Evolutionary conservation across 768 basidiomycete genomes (phyloP), one percentile per base, ranked within the genome.

Genomic region (Clavaria fumosa): DNA sequence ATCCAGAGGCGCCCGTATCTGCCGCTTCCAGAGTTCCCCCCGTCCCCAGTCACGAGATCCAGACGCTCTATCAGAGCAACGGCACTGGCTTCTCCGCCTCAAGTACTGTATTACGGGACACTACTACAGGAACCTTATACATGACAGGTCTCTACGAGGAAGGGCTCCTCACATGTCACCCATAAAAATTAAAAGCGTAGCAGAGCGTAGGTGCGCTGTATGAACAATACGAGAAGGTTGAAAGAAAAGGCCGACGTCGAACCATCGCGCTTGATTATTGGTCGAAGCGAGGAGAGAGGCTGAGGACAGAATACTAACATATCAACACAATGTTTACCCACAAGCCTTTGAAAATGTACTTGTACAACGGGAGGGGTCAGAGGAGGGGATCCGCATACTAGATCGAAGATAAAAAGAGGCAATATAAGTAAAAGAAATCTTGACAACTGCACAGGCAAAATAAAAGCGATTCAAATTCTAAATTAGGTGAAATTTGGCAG

Each of bases 1-100:
- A 75, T 39, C 22, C 34, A 3, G 52, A 57, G 5, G 71, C 70
- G 3, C 72, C 74, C 0, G 49, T 69, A 26, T 63, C 76, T 0
- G 63, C 61, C 23, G 60, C 51, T 39, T 50, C 49, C 31, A 63
- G 67, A 32, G 61, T 66, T 1, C 50, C 61, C 1, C 46, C 50
- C 11, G 50, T 57, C 19, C 44, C 43, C 7, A 57, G 56, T 2
- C 58, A 66, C 46, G 60, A 62, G 23, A 38, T 80, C 21, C 60
- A 66, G 47, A 79, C 80, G 0, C 44, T 83, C n/a, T 82, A 78
- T 57, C 79, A 78, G 56, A 82, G 80, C 46, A 61, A 74, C 43
- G 79, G 80, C n/a, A 59, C 63, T 3, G 64, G 65, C 4, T 77
- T 78, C 47, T 62, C 66, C 10, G 56, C 65, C 2, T 70, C 73